Conservation (phyloP, 148 eudicot species). For the Vaccinium vitisidaea region DNA sequence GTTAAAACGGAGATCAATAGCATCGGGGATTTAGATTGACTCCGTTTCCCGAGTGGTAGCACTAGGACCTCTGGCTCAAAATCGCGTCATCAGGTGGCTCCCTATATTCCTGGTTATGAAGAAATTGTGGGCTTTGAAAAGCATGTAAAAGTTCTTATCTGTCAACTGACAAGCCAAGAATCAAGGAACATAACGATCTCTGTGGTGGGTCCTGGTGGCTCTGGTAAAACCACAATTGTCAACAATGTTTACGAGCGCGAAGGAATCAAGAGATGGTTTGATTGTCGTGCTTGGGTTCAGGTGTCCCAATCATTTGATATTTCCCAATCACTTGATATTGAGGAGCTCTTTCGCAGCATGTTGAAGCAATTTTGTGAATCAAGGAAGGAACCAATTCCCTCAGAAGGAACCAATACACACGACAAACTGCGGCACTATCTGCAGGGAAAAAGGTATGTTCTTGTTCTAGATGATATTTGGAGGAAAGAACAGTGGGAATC, state of each 20-base stretch:
- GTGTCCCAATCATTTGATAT: conserved; percentile 4
- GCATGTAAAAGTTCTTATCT: not conserved
- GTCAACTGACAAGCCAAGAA: not conserved
- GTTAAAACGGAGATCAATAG: not conserved
- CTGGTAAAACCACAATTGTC: conserved; percentile 27
- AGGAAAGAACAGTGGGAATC: conserved; percentile 7
- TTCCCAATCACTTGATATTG: not conserved
- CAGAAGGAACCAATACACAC: not conserved
- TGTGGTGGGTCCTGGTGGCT: conserved; percentile 29
- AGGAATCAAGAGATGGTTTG: conserved; percentile 5
- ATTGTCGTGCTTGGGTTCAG: conserved; percentile 31
- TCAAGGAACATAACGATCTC: conserved; percentile 10
- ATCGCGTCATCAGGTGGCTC: not conserved
- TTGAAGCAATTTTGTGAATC: conserved; percentile 9
- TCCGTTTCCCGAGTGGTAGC: not conserved
- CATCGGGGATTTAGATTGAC: not conserved
- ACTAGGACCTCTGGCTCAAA: too few species aligned
- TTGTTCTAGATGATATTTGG: conserved; percentile 35
- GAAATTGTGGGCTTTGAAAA: conserved; percentile 25
- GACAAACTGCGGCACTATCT: conserved; percentile 5
- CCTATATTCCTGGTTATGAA: not conserved
- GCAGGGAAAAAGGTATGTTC: conserved; percentile 20
- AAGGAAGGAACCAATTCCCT: not conserved
- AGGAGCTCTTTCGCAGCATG: conserved; percentile 8
- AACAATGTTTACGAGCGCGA: conserved; percentile 12